phyloP scores from a whole-genome alignment of 2,329 filamentous ascomycete species.

The Fusarium floridanum region DNA sequence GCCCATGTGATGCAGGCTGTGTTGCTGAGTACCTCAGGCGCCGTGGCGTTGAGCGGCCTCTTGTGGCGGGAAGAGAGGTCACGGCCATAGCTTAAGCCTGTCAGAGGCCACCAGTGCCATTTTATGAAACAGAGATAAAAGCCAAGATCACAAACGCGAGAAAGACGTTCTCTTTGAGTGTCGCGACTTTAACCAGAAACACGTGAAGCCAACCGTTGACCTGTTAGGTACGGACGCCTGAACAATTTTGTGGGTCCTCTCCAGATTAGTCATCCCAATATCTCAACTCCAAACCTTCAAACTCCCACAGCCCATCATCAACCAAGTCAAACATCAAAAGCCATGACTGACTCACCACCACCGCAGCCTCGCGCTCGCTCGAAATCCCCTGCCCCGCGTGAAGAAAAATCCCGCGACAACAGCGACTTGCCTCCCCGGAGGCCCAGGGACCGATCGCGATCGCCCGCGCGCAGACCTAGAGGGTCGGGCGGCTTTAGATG shows the following conservation, averaged over 20 bases:
- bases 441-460: constrained; percentile 43
- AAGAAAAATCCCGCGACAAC: constrained; percentile 3
- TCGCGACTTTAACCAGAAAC: neutral
- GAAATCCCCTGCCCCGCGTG: constrained; percentile 28
- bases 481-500: constrained; percentile 45
- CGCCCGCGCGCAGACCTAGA: constrained; percentile 37
- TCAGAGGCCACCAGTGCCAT: neutral
- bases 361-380: constrained; percentile 32
- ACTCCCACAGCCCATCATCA: neutral
- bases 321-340: neutral
- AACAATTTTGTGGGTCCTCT: neutral
- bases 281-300: neutral
- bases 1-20: neutral
- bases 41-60: neutral
- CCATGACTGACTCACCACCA: constrained; percentile 37
- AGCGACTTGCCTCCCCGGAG: constrained; percentile 34
- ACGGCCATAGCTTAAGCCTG: neutral
- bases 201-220: neutral
- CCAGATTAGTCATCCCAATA: neutral
- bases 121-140: neutral
- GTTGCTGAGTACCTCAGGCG: neutral
- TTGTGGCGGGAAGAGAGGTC: neutral
- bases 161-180: neutral
- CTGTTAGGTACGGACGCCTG: neutral
- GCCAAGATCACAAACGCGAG: neutral